Evolutionary conservation across 164 flowering plant species (phyloP).

Genomic region (Liriodendron chinense): DNA sequence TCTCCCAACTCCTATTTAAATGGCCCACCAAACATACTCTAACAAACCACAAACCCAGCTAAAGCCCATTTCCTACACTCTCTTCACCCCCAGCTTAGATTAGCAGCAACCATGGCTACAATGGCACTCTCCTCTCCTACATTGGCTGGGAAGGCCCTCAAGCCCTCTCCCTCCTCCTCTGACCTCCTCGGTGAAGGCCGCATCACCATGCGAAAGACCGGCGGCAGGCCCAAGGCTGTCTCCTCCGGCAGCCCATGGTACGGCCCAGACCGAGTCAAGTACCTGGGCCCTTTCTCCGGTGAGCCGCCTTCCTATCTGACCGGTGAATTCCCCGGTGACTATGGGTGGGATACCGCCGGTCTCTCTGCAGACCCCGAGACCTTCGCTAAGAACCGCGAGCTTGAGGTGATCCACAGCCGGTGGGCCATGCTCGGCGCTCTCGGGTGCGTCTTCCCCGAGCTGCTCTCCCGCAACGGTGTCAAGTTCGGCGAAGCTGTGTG

Average conservation of each 20-base stretch:
- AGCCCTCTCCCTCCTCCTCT: constrained; percentile 24
- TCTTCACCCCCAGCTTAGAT: background rate
- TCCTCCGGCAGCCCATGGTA: constrained; percentile 29
- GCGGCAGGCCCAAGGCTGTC: constrained; percentile 11
- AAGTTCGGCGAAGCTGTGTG: constrained; percentile 52
- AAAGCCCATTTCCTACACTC: no score
- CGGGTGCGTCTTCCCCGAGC: constrained; percentile 45
- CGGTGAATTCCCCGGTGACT: no score
- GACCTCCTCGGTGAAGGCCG: constrained; percentile 33
- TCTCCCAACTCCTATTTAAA: no score
- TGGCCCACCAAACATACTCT: no score
- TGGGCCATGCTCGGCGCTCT: constrained; percentile 42
- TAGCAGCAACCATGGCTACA: constrained; percentile 36
- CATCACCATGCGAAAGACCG: constrained; percentile 37
- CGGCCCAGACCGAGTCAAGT: constrained; percentile 30
- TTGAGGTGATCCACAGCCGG: constrained; percentile 31
- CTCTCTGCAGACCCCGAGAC: no score
- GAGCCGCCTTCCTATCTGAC: no score
- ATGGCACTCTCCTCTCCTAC: constrained; percentile 65
- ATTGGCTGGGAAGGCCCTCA: constrained; percentile 47
- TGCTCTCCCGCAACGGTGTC: constrained; percentile 39
- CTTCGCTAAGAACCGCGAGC: constrained; percentile 9
- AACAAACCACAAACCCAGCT: no score
- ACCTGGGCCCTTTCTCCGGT: constrained; percentile 31
- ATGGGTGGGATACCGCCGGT: no score